Evolutionary conservation across 2,329 filamentous ascomycete genomes (phyloP), one percentile per base, ranked within the genome.

Genomic region (Colletotrichum orbiculare): DNA sequence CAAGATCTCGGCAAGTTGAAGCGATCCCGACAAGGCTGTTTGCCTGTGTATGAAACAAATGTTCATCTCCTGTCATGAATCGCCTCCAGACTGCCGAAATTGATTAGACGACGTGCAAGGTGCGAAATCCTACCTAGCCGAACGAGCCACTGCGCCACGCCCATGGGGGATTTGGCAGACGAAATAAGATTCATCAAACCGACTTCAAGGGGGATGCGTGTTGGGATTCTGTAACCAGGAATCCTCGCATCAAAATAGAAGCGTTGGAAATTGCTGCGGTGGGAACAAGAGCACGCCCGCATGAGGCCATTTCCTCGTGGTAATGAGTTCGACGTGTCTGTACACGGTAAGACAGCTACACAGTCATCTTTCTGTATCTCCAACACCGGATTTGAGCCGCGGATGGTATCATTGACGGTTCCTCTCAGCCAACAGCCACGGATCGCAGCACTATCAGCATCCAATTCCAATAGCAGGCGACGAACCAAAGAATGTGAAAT

Each of bases 151-250:
- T 54, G 55, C 48, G 60, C 60, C 55, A 54, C 55, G 17, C 7
- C 17, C 38, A 49, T 48, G 55, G 48, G 25, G 17, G n/a, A 43
- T 45, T 43, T 62, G 57, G 56, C 46, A 56, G 62, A 38, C 35
- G 41, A 54, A 43, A 52, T 50, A 13, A 56, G 8, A 35, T 34
- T 43, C 62, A 25, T n/a, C 35, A 33, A 41, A 15, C 41, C 6
- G 13, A 35, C 25, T 37, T 52, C 17, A 43, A 10, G 13, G 12
- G 47, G 8, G 4, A n/a, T 25, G 25, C n/a, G 6, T 46, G 8
- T 46, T 46, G 15, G 34, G 13, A 52, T 50, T 11, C n/a, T 17
- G 13, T 34, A 43, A 65, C 55, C 25, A 15, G 37, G 15, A 35
- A 37, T n/a, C 37, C 34, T 33, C n/a, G 38, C 37, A 13, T 25